Conservation (phyloP, 371 early-diverging fungal genomes). For the Mortierella sp. region DNA sequence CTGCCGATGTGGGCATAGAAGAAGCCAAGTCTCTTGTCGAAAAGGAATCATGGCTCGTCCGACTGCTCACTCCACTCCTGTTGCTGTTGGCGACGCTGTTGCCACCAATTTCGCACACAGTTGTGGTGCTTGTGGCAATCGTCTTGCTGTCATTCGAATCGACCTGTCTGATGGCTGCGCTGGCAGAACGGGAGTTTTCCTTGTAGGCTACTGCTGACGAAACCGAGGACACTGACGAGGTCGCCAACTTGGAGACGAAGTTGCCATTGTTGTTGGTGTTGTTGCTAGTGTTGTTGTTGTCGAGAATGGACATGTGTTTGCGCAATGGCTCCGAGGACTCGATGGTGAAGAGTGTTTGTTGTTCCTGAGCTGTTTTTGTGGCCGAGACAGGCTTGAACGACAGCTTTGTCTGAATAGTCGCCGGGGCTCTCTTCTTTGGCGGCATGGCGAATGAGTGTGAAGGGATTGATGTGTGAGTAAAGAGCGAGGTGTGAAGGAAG, state of each 20-base stretch:
- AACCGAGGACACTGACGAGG: background rate
- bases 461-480: background rate
- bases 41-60: background rate
- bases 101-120: slow-evolving; percentile 39
- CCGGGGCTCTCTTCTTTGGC: slow-evolving; percentile 38
- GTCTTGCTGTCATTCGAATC: background rate
- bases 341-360: slow-evolving; percentile 12
- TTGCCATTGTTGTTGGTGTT: background rate
- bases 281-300: slow-evolving; percentile 1
- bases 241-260: background rate
- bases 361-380: background rate
- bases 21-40: slow-evolving; percentile 11
- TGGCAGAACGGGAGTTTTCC: background rate
- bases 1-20: slow-evolving; percentile 3
- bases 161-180: background rate
- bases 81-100: background rate
- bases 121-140: background rate
- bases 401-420: slow-evolving; percentile 45
- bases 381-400: slow-evolving; percentile 39
- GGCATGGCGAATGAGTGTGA: slow-evolving; percentile 40
- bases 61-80: background rate
- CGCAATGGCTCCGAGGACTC: slow-evolving; percentile 20
- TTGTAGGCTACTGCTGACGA: background rate
- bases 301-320: slow-evolving; percentile 29
- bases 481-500: background rate